Evolutionary conservation across 2,329 filamentous ascomycete genomes (phyloP).

Genomic region (Lecanosticta acicola): DNA sequence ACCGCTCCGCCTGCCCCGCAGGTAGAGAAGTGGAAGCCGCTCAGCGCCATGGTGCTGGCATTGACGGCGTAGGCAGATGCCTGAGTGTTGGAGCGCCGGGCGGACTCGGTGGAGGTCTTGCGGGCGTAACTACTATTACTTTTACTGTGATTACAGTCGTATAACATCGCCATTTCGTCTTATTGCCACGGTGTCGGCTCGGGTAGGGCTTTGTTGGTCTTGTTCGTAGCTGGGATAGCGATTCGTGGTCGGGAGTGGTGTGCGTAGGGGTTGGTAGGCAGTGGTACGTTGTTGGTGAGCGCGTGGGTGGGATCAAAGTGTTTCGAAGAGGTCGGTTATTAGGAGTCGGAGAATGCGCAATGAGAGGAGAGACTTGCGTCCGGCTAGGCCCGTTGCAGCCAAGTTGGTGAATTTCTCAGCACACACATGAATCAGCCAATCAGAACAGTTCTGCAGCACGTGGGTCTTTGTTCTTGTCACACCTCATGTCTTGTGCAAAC

Average conservation of each 20-base stretch:
- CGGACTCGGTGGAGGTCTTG: conserved; percentile 52
- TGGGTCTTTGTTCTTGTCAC: not conserved
- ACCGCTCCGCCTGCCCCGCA: conserved; percentile 61
- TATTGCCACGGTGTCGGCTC: conserved; percentile 43
- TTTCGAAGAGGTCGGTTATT: not conserved
- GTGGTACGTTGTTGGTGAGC: too few relatives aligned
- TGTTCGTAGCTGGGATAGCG: conserved; percentile 1
- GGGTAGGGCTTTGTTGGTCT: conserved; percentile 3
- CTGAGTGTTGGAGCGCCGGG: conserved; percentile 68
- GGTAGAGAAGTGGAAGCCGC: conserved; percentile 93
- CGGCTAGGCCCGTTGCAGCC: not conserved
- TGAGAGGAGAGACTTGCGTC: not conserved
- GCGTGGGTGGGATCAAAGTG: not conserved
- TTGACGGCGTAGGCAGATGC: conserved; percentile 89
- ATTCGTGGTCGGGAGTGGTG: not conserved
- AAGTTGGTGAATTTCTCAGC: too few relatives aligned
- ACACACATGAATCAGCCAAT: too few relatives aligned
- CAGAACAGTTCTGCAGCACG: too few relatives aligned
- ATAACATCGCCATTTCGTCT: conserved; percentile 62
- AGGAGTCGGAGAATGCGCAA: not conserved
- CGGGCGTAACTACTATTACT: conserved; percentile 59
- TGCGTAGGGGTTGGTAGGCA: conserved; percentile 2
- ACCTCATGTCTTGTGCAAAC: not conserved
- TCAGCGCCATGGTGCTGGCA: conserved; percentile 60
- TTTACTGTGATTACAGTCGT: conserved; percentile 60